Evolutionary conservation across 1,284 basidiomycete species (phyloP), one percentile per base, ranked within the genome.

Genomic region (Polyporus tsugae): DNA sequence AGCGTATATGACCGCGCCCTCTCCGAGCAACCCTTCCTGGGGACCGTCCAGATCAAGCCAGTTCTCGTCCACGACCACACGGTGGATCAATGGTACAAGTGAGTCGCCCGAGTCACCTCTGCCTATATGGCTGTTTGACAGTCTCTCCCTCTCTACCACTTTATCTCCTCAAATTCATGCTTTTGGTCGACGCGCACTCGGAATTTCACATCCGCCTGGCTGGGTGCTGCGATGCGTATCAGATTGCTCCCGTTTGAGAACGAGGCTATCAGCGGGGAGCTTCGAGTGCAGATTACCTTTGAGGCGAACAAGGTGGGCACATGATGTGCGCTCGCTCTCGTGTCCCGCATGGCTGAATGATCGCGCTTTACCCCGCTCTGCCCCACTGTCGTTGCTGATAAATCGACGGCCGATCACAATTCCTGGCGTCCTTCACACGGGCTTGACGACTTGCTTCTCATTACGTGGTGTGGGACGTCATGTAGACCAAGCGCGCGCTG

Each of bases 61-160:
- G 85, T 93, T 10, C 87, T 99, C 62, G 85, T 94, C 29, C 95
- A 98, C 80, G 95, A 97, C 75, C 94, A 94, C 80, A 94, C 93
- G n/a, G 89, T 97, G 65, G 98, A 99, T 83, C 95, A 97, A 78
- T 99, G 98, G 98, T 97, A 94, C 87, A 93, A 92, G 90, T 95
- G 80, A 77, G 92, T 88, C 59, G 17, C 53, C 22, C 22, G 49
- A 17, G 33, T 63, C n/a, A 13, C 38, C 64, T 39, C 52, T 38
- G 19, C 29, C 22, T 19, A 35, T n/a, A 38, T 19, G 25, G 36
- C 39, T 60, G 58, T 60, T 60, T 60, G 38, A 60, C 38, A 41
- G 25, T 25, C n/a, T 22, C 25, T 10, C n/a, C 11, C 19, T 4
- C 35, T 13, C n/a, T 19, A 36, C 19, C 55, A 35, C 36, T 36